Evolutionary conservation across 495 filamentous ascomycete genomes (phyloP), one percentile per base, ranked within the genome.

Genomic region (Neohortaea acidophila): DNA sequence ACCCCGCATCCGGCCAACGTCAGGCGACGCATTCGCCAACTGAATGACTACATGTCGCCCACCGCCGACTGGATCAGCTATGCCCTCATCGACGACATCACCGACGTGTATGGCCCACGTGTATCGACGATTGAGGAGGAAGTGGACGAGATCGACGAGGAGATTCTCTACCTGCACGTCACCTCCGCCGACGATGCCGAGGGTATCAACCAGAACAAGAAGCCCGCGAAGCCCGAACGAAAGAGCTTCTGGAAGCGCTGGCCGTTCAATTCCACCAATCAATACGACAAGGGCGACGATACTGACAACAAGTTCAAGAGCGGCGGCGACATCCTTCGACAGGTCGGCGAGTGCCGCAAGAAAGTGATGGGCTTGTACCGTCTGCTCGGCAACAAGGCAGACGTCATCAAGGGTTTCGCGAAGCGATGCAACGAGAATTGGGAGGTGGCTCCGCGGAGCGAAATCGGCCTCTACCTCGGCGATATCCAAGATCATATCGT

Each of bases 401-500:
- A 97, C 50, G 89, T 97, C 19, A 94, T 97, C 61, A 94, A 94
- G 63, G 85, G 89, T 1, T 94, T 97, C 46, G 89, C 89, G n/a
- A 97, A 97, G 62, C 68, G 89, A 14, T 97, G 89, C 58, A 97
- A 93, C 49, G 89, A 97, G 62, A 83, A 87, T 45, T 97, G 89
- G 84, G 82, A 93, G 51, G 79, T 97, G 29, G 91, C 89, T 19
- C 89, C 89, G 36, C 68, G 87, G 43, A 85, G 79, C 22, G 89
- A 97, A 58, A 94, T 97, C 59, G 87, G 89, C 5, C 53, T 96
- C 38, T 97, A 94, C 60, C 59, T 97, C 43, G 87, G 89, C 37
- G 89, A 94, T 65, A 94, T 97, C 49, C 89, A 96, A 59, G 89
- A 97, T 62, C 87, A 94, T 56, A 94, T 94, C 50, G 76, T 97